Conservation (phyloP, 2,329 filamentous ascomycete genomes). For the Venturia aucupariae region DNA sequence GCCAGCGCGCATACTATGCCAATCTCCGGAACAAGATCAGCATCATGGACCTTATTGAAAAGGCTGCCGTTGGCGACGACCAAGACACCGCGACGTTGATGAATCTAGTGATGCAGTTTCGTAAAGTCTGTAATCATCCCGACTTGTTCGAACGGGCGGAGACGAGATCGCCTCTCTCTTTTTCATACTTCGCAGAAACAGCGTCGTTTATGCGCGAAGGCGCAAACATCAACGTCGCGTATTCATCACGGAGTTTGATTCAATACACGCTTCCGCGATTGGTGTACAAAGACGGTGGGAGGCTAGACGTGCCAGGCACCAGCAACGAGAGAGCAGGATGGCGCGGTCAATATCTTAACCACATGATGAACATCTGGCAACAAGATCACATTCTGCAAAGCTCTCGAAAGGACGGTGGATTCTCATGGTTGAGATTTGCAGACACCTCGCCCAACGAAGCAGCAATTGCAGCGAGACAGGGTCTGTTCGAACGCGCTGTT, state of each 20-base stretch:
- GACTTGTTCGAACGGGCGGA: slow-evolving; percentile 95
- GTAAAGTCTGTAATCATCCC: slow-evolving; percentile 97
- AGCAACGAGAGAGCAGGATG: slow-evolving; percentile 73
- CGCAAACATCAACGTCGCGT: slow-evolving; percentile 65
- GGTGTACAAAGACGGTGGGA: slow-evolving; percentile 71
- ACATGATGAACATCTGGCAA: slow-evolving; percentile 86
- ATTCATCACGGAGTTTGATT: slow-evolving; percentile 79
- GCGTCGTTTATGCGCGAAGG: slow-evolving; percentile 92
- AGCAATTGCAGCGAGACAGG: slow-evolving; percentile 57
- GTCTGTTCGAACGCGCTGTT: slow-evolving; percentile 65
- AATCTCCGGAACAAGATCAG: slow-evolving; percentile 95
- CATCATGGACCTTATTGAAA: slow-evolving; percentile 97
- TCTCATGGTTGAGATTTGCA: slow-evolving; percentile 85
- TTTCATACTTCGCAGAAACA: slow-evolving; percentile 85
- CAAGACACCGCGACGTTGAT: slow-evolving; percentile 92
- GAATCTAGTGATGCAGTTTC: slow-evolving; percentile 99
- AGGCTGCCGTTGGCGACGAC: slow-evolving; percentile 87
- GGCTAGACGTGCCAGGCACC: slow-evolving; percentile 62
- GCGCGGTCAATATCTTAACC: slow-evolving; percentile 62
- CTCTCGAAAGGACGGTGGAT: slow-evolving; percentile 52
- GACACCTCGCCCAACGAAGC: slow-evolving; percentile 67
- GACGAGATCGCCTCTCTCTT: slow-evolving; percentile 74
- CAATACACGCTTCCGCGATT: slow-evolving; percentile 75
- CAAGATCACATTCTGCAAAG: slow-evolving; percentile 66
- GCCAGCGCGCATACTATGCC: slow-evolving; percentile 86